Base-by-base conservation (phyloP, 768 basidiomycete genomes). In the Goffeauzyma gilvescens region DNA sequence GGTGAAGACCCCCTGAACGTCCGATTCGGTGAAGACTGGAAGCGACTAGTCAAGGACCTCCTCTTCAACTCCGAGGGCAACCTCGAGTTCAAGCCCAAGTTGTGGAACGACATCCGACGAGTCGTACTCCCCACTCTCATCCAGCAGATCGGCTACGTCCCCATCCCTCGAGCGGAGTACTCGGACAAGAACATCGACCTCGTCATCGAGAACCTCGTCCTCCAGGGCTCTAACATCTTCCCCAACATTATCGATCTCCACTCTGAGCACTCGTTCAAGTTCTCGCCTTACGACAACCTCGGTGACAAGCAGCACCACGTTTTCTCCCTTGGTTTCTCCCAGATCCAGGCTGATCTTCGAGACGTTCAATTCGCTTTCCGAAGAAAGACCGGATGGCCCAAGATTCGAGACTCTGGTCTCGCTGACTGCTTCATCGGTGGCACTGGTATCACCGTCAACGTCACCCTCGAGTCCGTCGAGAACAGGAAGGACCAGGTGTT, bases 281-380 rank as follows among this genome's bases (percentile, higher is more conserved):
- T 95, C 65, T 78, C 76, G 23, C 86, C 87, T 0, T 86, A 89
- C 67, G 59, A 67, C 38, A 52, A 38, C 26, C 69, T 65, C 46
- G 54, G 64, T 4, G 83, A 83, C 58, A 69, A 75, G 49, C 62
- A 68, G 22, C 71, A 72, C 51, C 83, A 90, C 61, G 71, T 74
- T 41, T 75, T 93, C 57, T 77, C 71, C 26, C 59, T 93, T 42
- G 75, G 74, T 6, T 69, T 93, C 27, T 69, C 69, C 22, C 87
- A 95, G 62, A 81, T 93, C 53, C 87, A 95, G 59, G 80, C 81
- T 5, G 86, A 93, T 52, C 80, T 96, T 74, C 74, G 81, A 13
- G 87, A 95, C 53, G 82, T 93, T 12, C 79, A 81, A 7, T 90
- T 96, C 63, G 84, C 79, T 59, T 87, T 83, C 69, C 71, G 70